Conservation (phyloP, 192 early-diverging fungal genomes). For the Diversispora epigaea region DNA sequence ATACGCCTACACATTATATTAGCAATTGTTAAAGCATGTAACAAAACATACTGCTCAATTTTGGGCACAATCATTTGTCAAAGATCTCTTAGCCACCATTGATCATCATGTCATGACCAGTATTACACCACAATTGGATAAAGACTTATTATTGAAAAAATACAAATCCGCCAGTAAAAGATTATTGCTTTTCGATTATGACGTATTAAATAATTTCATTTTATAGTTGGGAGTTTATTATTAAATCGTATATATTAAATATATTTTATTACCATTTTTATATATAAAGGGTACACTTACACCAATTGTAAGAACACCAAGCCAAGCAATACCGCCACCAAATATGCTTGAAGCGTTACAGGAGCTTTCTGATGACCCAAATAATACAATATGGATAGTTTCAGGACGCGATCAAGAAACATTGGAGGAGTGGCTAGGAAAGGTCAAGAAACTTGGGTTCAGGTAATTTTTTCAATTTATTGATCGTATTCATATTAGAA, state of each 20-base stretch:
- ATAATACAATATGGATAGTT: conserved; percentile 87
- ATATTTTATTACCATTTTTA: background rate
- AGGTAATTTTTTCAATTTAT: conserved; percentile 1
- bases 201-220: conserved; percentile 46
- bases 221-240: background rate
- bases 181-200: conserved; percentile 93
- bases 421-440: conserved; percentile 82
- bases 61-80: conserved; percentile 85
- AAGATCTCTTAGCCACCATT: conserved; percentile 59
- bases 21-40: conserved; percentile 80
- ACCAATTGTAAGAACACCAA: conserved; percentile 82
- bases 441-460: conserved; percentile 72
- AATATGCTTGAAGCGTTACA: conserved; percentile 78
- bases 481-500: background rate
- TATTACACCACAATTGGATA: conserved; percentile 47
- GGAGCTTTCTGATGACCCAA: conserved; percentile 68
- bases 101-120: conserved; percentile 46
- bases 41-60: conserved; percentile 76
- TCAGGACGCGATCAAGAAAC: conserved; percentile 86
- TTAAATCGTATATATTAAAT: background rate
- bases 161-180: conserved; percentile 68
- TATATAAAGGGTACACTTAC: conserved; percentile 82
- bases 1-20: background rate
- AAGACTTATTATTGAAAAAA: conserved; percentile 36
- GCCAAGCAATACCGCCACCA: conserved; percentile 75